These are phyloP conservation scores for Tylopilus rubrobrunneus DNA, from an alignment of 768 basidiomycete species.

Conservation along the genomic window DNA sequence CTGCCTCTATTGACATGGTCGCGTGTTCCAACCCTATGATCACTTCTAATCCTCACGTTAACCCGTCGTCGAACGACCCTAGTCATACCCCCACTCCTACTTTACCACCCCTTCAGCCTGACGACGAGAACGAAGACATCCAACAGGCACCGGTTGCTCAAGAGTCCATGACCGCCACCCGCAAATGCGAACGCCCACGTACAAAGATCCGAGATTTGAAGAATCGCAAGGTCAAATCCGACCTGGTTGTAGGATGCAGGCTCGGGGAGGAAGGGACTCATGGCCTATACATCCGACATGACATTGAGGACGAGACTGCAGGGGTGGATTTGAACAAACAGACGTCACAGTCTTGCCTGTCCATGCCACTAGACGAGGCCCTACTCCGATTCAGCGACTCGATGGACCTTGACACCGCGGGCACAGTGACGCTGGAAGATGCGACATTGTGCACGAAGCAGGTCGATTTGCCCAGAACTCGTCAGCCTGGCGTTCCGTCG, in stretches of 20 bases:
- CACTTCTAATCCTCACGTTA: slow-evolving; percentile 26
- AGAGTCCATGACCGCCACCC: slow-evolving; percentile 13
- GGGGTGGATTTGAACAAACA: slow-evolving; percentile 54
- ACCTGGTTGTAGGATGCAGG: slow-evolving; percentile 30
- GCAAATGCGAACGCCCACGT: slow-evolving; percentile 41
- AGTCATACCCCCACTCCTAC: slow-evolving; percentile 16
- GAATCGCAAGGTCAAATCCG: slow-evolving; percentile 42
- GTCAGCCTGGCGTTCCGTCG: slow-evolving; percentile 5
- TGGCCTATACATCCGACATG: slow-evolving; percentile 53
- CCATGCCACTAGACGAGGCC: slow-evolving; percentile 13
- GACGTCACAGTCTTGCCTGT: slow-evolving; percentile 23
- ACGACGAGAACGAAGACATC: slow-evolving; percentile 29
- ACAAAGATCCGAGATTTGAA: slow-evolving; percentile 56
- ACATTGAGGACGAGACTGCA: slow-evolving; percentile 56
- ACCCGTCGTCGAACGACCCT: slow-evolving; percentile 19
- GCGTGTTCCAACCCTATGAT: slow-evolving; percentile 25
- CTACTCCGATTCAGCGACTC: slow-evolving; percentile 4
- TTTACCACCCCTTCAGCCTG: slow-evolving; percentile 29
- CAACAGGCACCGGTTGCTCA: slow-evolving; percentile 11
- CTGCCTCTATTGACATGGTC: slow-evolving; percentile 14
- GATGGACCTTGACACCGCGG: slow-evolving; percentile 16
- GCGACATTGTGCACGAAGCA: not conserved
- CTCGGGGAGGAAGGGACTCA: slow-evolving; percentile 27
- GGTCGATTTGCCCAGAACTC: not conserved
- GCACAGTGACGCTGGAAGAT: not conserved